These are phyloP conservation scores for Nitzschia palea DNA, from an alignment of 108 stramenopile genomes.

Conservation along the genomic window DNA sequence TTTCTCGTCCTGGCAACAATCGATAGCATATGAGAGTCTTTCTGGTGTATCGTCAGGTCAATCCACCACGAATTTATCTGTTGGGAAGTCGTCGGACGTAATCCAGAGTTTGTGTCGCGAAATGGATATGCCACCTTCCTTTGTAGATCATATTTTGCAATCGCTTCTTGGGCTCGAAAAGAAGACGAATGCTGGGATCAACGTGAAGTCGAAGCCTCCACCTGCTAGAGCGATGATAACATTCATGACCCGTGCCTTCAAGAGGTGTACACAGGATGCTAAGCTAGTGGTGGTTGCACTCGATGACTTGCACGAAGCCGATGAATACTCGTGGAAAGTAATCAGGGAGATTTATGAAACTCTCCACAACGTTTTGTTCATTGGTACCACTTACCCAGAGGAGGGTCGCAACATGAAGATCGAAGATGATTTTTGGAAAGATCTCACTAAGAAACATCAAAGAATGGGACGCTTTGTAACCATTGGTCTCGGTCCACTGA, in stretches of 20 bases:
- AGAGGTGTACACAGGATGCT: conserved; percentile 45
- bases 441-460: conserved; percentile 27
- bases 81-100: conserved; percentile 3
- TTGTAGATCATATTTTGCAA: conserved; percentile 43
- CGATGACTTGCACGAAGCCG: conserved; percentile 67
- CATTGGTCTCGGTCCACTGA: conserved; percentile 47
- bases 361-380: conserved; percentile 53
- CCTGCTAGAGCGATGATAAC: conserved; percentile 34
- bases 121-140: conserved; percentile 49
- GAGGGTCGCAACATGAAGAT: conserved; percentile 32
- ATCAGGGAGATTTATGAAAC: conserved; percentile 45
- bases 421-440: conserved; percentile 47
- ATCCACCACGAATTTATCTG: conserved; percentile 2
- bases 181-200: conserved; percentile 3
- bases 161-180: conserved; percentile 18
- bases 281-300: conserved; percentile 61
- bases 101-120: conserved; percentile 44
- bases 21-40: conserved; percentile 36
- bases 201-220: conserved; percentile 5
- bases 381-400: conserved; percentile 47
- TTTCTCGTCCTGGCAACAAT: conserved; percentile 27
- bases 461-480: conserved; percentile 35
- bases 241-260: conserved; percentile 62
- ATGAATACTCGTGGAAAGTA: conserved; percentile 69
- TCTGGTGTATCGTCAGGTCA: conserved; percentile 34